Evolutionary conservation across 2,329 filamentous ascomycete species (phyloP), one percentile per base, ranked within the genome.

Genomic region (Plenodomus biglobosus): DNA sequence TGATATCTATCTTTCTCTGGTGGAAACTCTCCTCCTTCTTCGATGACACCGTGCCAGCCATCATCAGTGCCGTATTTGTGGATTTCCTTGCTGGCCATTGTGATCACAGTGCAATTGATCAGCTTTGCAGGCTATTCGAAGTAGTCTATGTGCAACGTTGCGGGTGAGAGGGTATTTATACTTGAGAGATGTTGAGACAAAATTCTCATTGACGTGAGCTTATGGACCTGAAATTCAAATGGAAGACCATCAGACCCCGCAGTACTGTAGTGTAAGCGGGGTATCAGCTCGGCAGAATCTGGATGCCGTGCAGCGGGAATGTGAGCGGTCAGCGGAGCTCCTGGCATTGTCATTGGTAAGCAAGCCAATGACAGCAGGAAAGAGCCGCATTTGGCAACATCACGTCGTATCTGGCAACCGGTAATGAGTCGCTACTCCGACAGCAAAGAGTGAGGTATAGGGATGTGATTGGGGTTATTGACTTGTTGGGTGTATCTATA

Each of bases 1-100:
- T 82, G 79, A 64, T 83, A 83, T 35, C 80, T 74, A 39, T 73
- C 74, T 32, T 72, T 74, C 53, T 80, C 77, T 1, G 78, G 76
- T 5, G 74, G 72, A 56, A 82, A 83, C 15, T 75, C 68, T 13
- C 75, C 73, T 15, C 73, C 69, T 20, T 70, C 58, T 16, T 74
- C 71, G 48, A 82, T 79, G 40, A 75, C 69, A 44, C 78, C 79
- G 54, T 82, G 79, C 76, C 80, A 82, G 8, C 73, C 71, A 50
- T 78, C 76, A 20, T 75, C 70, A 13, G 70, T 73, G 4, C 70
- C 69, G 11, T 62, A 61, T 45, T 71, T 67, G 57, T 74, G 71
- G 20, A 70, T 64, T 35, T 64, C 56, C 8, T 52, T 38, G 32
- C 17, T n/a, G 8, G 46, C 20, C 54, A 55, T 55, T 2, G n/a